These are phyloP conservation scores for Cadophora sp. DNA, from an alignment of 2,329 filamentous ascomycete species.

Conservation along the genomic window DNA sequence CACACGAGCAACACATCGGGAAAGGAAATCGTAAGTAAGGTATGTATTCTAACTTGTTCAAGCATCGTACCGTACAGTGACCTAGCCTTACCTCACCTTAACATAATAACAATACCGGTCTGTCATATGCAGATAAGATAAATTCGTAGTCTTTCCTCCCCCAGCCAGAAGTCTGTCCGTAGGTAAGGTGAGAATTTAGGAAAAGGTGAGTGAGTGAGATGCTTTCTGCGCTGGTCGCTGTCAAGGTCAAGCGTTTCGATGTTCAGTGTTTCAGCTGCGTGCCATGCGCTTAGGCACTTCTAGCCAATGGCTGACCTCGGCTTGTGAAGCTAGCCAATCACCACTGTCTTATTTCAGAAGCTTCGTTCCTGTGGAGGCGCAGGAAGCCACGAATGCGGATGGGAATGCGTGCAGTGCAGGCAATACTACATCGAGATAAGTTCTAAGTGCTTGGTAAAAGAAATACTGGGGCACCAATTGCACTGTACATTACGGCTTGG, in stretches of 20 bases:
- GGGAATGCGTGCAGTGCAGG: background rate
- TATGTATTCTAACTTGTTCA: background rate
- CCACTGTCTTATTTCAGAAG: background rate
- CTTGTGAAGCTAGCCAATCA: slow-evolving; percentile 3
- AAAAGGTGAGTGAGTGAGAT: too few relatives aligned
- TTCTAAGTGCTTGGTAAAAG: background rate
- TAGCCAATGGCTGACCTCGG: background rate
- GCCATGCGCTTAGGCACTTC: background rate
- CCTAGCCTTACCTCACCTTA: too few relatives aligned
- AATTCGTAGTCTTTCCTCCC: background rate
- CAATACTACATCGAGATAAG: background rate
- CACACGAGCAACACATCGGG: too few relatives aligned
- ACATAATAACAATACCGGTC: background rate
- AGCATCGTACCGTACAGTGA: background rate
- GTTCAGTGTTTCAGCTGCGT: slow-evolving; percentile 2
- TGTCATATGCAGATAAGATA: background rate
- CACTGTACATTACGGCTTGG: background rate
- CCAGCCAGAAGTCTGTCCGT: background rate
- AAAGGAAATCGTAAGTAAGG: too few relatives aligned
- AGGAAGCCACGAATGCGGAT: slow-evolving; percentile 1
- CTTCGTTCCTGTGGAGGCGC: slow-evolving; percentile 17
- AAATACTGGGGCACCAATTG: background rate
- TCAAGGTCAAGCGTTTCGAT: too few relatives aligned
- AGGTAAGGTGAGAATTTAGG: background rate
- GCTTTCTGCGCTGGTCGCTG: too few relatives aligned